Base-by-base conservation (phyloP, 108 stramenopile genomes). In the Phaeodactylum tricornutum region DNA sequence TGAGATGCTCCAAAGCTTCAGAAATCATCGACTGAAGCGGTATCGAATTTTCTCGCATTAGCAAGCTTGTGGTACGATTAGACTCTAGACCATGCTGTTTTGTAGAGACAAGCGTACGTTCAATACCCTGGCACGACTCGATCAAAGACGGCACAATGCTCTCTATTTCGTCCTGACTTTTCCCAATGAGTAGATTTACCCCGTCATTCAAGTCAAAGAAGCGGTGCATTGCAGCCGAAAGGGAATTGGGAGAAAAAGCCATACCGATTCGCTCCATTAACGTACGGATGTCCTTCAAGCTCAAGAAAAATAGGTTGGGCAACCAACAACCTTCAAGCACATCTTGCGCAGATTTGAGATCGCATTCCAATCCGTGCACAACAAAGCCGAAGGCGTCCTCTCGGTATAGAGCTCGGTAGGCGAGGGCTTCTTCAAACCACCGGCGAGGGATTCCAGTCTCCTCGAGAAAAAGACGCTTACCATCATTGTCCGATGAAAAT, bases 341-440 rank as follows among this genome's bases (percentile, higher is more conserved):
- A 15, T 41, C 29, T 26, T 58, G 31, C 12, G 75, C 66, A 12
- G 71, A 53, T 9, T 43, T 29, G 4, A 40, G 40, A 8, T 69
- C 62, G 27, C 66, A 55, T 4, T 48, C 37, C 40, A 71, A 47
- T 3, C 71, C 57, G 45, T 82, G 69, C 27, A 51, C 44, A 11
- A 82, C 52, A 29, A 66, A 62, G 8, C 60, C 67, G 16, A 51
- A 49, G 20, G 53, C 36, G 57, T 80, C 68, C 15, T 77, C 74
- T 38, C 34, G 45, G 7, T 27, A 50, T 1, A 49, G 40, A 32
- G 57, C 72, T 42, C 69, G 71, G 28, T 67, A 55, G 9, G 74
- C 70, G n/a, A 61, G 26, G 4, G 80, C 72, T 32, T 78, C 74
- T 19, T 61, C 63, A 44, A 88, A 77, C 82, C 82, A 84, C 7